These are phyloP conservation scores for Nakataea oryzae DNA, from an alignment of 2,329 filamentous ascomycete genomes.

Conservation along the genomic window DNA sequence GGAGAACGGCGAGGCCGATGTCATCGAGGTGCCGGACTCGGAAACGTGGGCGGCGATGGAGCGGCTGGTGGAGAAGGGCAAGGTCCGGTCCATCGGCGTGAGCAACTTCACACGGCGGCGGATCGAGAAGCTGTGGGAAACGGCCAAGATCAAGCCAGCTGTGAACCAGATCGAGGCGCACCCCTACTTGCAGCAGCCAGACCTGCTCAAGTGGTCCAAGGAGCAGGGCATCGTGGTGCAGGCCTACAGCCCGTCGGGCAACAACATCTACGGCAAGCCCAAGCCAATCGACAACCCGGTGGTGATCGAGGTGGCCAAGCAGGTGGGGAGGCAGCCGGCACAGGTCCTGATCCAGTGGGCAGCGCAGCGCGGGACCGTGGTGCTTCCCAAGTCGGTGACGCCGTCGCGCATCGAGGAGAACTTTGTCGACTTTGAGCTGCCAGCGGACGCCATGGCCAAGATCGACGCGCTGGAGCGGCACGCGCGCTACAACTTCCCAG, in stretches of 20 bases:
- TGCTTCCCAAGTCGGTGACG: conserved; percentile 44
- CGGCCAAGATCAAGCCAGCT: conserved; percentile 45
- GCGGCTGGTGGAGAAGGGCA: conserved; percentile 24
- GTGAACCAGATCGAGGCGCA: conserved; percentile 63
- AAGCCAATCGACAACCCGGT: conserved; percentile 37
- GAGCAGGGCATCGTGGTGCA: conserved; percentile 48
- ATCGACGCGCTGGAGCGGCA: conserved; percentile 27
- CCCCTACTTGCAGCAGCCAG: conserved; percentile 53
- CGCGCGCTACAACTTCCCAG: conserved; percentile 31
- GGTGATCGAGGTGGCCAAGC: conserved; percentile 34
- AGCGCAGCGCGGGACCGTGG: conserved; percentile 40
- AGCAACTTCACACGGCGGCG: conserved; percentile 36
- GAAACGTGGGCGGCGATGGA: conserved; percentile 30
- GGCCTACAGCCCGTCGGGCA: conserved; percentile 55
- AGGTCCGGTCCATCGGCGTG: conserved; percentile 35
- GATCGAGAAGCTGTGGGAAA: conserved; percentile 30
- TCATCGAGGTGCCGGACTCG: conserved; percentile 11
- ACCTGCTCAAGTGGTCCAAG: conserved; percentile 45
- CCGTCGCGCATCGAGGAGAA: conserved; percentile 38
- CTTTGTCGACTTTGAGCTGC: conserved; percentile 21
- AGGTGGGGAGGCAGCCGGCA: conserved; percentile 24
- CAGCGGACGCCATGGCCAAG: conserved; percentile 22
- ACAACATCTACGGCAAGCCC: conserved; percentile 33
- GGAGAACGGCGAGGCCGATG: conserved; percentile 12
- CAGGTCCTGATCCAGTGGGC: conserved; percentile 44